A percentile compares a stretch with the other conserved stretches of the same genome.
phyloP scores from a whole-genome alignment of 306 rosid genomes.

The Psophocarpus tetragonolobus region DNA sequence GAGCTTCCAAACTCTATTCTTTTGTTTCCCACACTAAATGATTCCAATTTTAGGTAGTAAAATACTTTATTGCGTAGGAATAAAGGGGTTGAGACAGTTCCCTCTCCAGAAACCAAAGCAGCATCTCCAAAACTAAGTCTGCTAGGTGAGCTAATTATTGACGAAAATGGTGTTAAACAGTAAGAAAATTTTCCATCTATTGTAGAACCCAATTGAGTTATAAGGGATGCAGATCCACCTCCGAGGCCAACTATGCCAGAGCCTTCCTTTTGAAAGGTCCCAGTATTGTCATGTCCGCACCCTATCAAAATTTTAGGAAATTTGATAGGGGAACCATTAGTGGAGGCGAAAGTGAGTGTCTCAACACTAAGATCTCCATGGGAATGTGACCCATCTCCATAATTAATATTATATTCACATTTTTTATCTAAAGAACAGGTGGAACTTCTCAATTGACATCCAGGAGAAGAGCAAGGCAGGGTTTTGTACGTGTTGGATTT shows the following conservation, averaged over 20 bases:
- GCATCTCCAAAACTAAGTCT: neutral
- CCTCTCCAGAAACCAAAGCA: neutral
- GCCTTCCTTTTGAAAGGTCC: neutral
- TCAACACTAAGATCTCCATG: neutral
- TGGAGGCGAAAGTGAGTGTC: neutral
- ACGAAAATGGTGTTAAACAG: neutral
- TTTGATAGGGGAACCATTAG: neutral
- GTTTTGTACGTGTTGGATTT: conserved; percentile 38
- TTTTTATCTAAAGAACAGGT: neutral
- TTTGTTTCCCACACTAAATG: neutral
- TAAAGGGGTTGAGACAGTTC: conserved; percentile 13
- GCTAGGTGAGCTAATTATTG: neutral
- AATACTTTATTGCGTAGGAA: neutral
- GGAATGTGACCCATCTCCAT: neutral
- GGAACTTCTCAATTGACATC: fast-evolving
- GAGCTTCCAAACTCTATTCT: neutral
- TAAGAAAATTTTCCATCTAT: neutral
- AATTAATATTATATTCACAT: neutral
- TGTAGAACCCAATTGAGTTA: neutral
- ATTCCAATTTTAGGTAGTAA: neutral
- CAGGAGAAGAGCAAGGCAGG: neutral
- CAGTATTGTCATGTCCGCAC: neutral
- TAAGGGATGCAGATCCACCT: neutral
- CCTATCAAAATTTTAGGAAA: neutral
- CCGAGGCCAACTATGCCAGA: neutral